Evolutionary conservation across 129 eudicot genomes (phyloP), one percentile per base, ranked within the genome.

Genomic region (Cynara cardunculus): DNA sequence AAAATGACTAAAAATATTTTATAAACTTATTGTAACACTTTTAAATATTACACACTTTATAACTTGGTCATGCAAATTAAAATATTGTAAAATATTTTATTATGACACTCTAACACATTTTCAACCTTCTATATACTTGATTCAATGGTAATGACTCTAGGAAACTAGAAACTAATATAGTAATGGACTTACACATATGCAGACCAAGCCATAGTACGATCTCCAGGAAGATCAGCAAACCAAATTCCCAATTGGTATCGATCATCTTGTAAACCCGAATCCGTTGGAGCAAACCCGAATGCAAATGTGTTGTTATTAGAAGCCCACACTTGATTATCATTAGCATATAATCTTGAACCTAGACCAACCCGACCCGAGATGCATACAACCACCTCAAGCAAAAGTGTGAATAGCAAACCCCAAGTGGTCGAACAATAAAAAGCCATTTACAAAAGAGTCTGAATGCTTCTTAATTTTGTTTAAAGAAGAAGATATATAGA

Each of bases 261-360:
- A 61, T 85, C 83, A 4, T 75, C 85, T 34, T 75, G 24, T 19
- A 82, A 77, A 8, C 61, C 39, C 22, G 75, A 74, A 31, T 35
- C 79, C 2, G 83, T 35, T 0, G 89, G 91, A 67, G 79, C 85
- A 82, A 95, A 95, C 73, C 99, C 99, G 28, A 95, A 89, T 12
- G 97, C 99, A 81, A 95, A 95, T 24, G 99, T 92, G 18, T 91
- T 88, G 59, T 95, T 95, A 18, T 81, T 85, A 0, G 99, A 95
- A 49, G 85, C 84, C 99, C 99, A 95, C 35, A 90, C 86, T 70
- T 80, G 83, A 22, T 91, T 79, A 19, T 85, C 88, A 21, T 82
- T 83, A 22, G 99, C 99, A 12, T 82, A 71, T 76, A 95, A 78
- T 77, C 91, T 87, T 12, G 97, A 90, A 8, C 97, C 97, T 81